These are phyloP conservation scores for Kwoniella pini DNA, from an alignment of 768 basidiomycete species.

Conservation along the genomic window DNA sequence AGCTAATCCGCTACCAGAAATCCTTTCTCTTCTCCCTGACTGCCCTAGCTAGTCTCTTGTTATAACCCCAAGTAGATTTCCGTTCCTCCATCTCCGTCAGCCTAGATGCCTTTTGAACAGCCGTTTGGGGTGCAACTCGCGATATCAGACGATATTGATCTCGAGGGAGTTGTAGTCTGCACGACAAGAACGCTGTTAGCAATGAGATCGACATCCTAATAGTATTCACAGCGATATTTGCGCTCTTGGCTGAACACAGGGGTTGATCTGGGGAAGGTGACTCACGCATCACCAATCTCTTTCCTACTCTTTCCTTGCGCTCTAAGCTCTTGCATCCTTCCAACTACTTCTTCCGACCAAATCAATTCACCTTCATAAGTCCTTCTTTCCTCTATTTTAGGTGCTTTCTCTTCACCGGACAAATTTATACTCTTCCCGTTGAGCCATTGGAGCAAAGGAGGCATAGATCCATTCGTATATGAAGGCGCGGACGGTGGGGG, in stretches of 20 bases:
- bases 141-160: conserved; percentile 34
- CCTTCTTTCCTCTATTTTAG: conserved; percentile 21
- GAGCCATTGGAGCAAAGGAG: conserved; percentile 46
- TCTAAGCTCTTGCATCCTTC: conserved; percentile 39
- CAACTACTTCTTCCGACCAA: conserved; percentile 35
- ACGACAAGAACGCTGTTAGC: background rate
- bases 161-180: conserved; percentile 30
- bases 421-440: conserved; percentile 29
- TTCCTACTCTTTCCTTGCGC: conserved; percentile 34
- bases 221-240: no score
- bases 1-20: conserved; percentile 50
- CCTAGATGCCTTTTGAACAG: conserved; percentile 23
- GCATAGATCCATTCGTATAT: conserved; percentile 45
- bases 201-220: background rate
- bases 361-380: conserved; percentile 4
- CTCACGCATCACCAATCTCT: conserved; percentile 43
- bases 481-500: conserved; percentile 48
- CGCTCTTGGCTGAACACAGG: no score
- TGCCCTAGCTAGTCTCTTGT: conserved; percentile 44
- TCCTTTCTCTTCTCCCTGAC: conserved; percentile 43
- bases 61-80: conserved; percentile 46
- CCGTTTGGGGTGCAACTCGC: conserved; percentile 37
- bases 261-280: background rate
- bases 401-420: conserved; percentile 42
- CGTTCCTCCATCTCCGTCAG: conserved; percentile 22